Evolutionary conservation across 768 basidiomycete genomes (phyloP), one percentile per base, ranked within the genome.

Genomic region (Macrolepiota fuliginosa): DNA sequence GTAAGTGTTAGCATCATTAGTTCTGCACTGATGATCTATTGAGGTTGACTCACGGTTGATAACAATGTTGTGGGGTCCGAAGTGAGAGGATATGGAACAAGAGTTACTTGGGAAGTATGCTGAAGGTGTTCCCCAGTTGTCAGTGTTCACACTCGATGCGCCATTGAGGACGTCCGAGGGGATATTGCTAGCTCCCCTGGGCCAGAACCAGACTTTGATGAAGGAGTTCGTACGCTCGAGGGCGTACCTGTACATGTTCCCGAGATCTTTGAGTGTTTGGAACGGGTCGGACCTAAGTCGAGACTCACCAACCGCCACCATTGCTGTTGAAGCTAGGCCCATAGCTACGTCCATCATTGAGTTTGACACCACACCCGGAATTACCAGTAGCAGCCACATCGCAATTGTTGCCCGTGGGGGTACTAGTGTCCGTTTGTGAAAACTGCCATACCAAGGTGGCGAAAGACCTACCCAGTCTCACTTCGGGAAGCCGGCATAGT

Each of bases 151-250:
- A 7, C 63, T 64, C 2, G 40, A 61, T 0, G 64, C 65, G 1
- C 75, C 78, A 4, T 60, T 56, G 50, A 62, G 71, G 53, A 83
- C 71, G 27, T 84, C 83, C 0, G 55, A 42, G 10, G 83, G 84
- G 22, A 82, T 74, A 54, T 62, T 62, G 7, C 62, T 64, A 58
- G 71, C 75, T 62, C 75, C 72, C 22, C 86, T 73, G 0, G 81
- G 71, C 86, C 86, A 89, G 74, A 86, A 88, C 81, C 84, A 89
- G 36, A 87, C 76, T 60, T 81, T 83, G 65, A 89, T 82, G 64
- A 76, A 78, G 12, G 61, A 64, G 12, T 71, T 64, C 1, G 81
- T 80, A 42, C 85, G 79, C 66, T 85, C 83, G 65, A 86, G 74
- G 1, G 81, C 87, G 67, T 80, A 85, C 77, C 80, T 84, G 24